phyloP scores from a whole-genome alignment of 176 grass and related monocot species.

The Triticum timopheevii region DNA sequence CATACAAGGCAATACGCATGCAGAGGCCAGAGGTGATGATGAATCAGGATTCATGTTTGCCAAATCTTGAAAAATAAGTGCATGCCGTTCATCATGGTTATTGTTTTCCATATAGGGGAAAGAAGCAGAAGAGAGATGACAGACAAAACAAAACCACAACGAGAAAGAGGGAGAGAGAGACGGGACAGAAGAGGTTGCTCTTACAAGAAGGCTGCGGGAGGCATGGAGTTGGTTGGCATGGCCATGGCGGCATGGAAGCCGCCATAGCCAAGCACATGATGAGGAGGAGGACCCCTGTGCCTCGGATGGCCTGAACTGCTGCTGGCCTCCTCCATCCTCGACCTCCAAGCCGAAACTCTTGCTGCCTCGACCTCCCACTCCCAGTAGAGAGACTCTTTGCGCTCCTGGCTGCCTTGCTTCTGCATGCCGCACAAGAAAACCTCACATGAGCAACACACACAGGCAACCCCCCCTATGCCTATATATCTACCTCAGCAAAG shows the following conservation, averaged over 20 bases:
- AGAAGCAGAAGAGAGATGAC: neutral
- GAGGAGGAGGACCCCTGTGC: slow-evolving; percentile 20
- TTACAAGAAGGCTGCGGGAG: slow-evolving; percentile 55
- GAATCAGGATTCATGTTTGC: neutral
- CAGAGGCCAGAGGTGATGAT: neutral
- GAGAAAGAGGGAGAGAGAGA: neutral
- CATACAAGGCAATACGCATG: neutral
- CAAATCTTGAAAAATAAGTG: neutral
- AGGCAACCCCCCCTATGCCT: neutral
- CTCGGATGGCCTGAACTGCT: slow-evolving; percentile 41
- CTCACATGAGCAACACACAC: neutral
- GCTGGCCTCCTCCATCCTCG: slow-evolving; percentile 45
- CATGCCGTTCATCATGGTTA: neutral
- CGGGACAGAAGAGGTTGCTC: neutral
- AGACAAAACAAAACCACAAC: neutral
- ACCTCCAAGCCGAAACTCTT: neutral
- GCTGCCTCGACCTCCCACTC: too few species aligned
- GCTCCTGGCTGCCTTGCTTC: neutral
- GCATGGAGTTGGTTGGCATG: slow-evolving; percentile 37
- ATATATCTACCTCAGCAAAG: neutral
- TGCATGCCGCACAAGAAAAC: neutral
- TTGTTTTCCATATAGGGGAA: neutral
- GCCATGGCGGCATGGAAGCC: slow-evolving; percentile 40
- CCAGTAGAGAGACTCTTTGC: too few species aligned
- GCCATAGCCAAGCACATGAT: slow-evolving; percentile 40